Conservation (phyloP, 176 grass and related monocot genomes). For the Oryza australiensis region DNA sequence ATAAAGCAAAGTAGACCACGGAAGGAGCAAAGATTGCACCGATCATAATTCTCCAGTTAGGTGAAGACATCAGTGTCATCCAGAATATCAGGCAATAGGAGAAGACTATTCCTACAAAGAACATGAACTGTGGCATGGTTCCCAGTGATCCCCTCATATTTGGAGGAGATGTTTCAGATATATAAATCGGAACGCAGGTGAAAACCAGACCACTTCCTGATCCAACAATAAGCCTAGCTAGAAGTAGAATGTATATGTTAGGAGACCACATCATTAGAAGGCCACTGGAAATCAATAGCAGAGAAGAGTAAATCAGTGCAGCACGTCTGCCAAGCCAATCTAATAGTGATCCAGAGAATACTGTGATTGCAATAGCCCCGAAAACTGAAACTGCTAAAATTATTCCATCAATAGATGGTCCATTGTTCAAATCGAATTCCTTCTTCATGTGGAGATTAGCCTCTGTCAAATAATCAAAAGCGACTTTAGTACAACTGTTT, state of each 20-base stretch:
- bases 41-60: conserved; percentile 78
- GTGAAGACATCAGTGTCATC: conserved; percentile 57
- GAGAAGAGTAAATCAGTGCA: conserved; percentile 74
- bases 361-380: conserved; percentile 70
- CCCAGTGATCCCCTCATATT: conserved; percentile 70
- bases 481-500: conserved; percentile 16
- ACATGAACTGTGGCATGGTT: conserved; percentile 79
- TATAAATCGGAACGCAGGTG: conserved; percentile 89
- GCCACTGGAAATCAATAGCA: conserved; percentile 60
- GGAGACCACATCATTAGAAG: conserved; percentile 81
- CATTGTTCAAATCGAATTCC: conserved; percentile 66
- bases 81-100: conserved; percentile 94
- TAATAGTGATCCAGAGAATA: conserved; percentile 76
- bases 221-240: conserved; percentile 83
- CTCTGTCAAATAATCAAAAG: conserved; percentile 45
- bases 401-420: conserved; percentile 60
- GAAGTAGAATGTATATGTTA: conserved; percentile 78
- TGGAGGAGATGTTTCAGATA: conserved; percentile 86
- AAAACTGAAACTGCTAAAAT: conserved; percentile 75
- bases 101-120: conserved; percentile 67
- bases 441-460: conserved; percentile 69
- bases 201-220: conserved; percentile 85
- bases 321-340: conserved; percentile 75
- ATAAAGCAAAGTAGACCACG: conserved; percentile 69
- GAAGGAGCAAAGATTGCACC: conserved; percentile 74